phyloP scores from a whole-genome alignment of 2,329 filamentous ascomycete species.

The Fusarium musae region DNA sequence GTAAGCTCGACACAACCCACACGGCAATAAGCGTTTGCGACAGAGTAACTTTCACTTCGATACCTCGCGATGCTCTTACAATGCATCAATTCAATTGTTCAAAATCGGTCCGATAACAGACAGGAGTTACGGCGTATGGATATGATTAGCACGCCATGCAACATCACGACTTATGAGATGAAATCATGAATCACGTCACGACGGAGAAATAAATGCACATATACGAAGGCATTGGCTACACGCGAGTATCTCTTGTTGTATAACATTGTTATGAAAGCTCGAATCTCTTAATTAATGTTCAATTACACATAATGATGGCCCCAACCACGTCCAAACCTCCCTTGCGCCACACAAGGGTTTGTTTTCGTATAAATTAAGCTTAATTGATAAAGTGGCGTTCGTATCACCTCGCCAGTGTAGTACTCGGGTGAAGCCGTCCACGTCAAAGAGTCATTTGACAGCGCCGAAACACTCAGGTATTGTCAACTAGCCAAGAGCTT shows the following conservation, averaged over 20 bases:
- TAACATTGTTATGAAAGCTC: neutral
- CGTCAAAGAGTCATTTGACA: neutral
- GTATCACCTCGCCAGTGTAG: neutral
- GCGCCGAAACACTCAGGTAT: neutral
- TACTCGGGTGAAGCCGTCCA: neutral
- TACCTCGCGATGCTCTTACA: neutral
- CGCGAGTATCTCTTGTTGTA: neutral
- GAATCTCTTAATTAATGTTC: neutral
- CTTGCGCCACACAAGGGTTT: neutral
- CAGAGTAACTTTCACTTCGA: neutral
- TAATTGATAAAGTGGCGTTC: neutral
- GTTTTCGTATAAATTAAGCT: neutral
- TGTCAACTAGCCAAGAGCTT: rapidly evolving
- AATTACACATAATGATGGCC: neutral
- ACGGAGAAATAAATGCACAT: neutral
- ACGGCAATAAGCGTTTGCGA: neutral
- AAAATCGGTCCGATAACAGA: neutral
- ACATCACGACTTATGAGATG: constrained; percentile 23
- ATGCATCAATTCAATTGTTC: neutral
- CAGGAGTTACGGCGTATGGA: neutral
- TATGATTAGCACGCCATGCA: neutral
- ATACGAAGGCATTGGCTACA: neutral
- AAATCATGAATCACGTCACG: neutral
- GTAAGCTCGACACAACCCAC: neutral
- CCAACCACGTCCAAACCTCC: neutral